Evolutionary conservation across 192 early-diverging fungal genomes (phyloP), one percentile per base, ranked within the genome.

Genomic region (Lobosporangium transversale): DNA sequence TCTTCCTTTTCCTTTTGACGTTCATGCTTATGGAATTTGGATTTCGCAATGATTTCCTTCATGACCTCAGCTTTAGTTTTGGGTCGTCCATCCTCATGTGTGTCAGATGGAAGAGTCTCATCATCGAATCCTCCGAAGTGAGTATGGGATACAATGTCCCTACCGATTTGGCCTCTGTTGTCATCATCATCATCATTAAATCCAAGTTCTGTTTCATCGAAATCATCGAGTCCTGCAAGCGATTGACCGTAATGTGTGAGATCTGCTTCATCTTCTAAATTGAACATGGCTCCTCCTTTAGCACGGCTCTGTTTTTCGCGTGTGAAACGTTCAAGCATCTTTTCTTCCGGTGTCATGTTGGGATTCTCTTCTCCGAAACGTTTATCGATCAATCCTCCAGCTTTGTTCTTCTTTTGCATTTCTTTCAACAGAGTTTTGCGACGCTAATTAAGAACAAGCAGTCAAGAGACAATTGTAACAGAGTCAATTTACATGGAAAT

Each of bases 41-140:
- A 94, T 83, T 99, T 99, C 42, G 93, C 93, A 68, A 99, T 98
- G 29, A 99, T 74, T 78, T 99, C 97, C 74, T 93, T 91, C 98
- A 98, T 98, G 42, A 99, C 80, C 81, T 99, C 98, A 30, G 87
- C 88, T 80, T 96, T 96, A 31, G 93, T 89, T 82, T 97, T 98
- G 42, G 84, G 86, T 37, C 83, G 85, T 29, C 85, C 83, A 47
- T 76, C 71, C 20, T 79, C 75, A 31, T 81, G 59, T 51, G 44
- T 69, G 30, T 68, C 80, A 20, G 55, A 30, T 23, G 80, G 52
- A n/a, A n/a, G n/a, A n/a, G n/a, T n/a, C 30, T 84, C 84, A 32
- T 90, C 88, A 21, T 85, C 89, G 70, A 96, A 96, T 21, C 95
- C 95, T 60, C 97, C 95, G 76, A 97, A 97, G 82, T 97, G 95